phyloP scores from a whole-genome alignment of 306 rosid genomes.

The Begonia peltatifolia region DNA sequence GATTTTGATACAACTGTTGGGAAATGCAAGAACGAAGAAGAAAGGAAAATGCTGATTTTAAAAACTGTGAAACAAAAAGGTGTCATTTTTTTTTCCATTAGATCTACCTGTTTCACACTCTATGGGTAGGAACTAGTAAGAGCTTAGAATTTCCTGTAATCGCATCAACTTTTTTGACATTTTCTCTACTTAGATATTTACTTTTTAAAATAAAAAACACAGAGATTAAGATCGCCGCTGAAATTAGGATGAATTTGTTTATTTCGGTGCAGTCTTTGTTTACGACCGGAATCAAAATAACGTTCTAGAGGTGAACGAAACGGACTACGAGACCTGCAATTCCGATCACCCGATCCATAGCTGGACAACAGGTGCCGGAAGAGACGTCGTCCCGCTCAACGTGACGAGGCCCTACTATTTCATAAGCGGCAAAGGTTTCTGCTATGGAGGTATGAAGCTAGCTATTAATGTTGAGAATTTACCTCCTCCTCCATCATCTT shows the following conservation, averaged over 20 bases:
- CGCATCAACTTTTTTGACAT: not conserved
- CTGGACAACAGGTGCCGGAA: conserved; percentile 86
- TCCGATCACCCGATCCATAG: conserved; percentile 61
- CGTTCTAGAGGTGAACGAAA: conserved; percentile 85
- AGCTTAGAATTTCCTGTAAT: not conserved
- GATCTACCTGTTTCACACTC: not conserved
- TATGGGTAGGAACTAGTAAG: no score
- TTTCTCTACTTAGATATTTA: no score
- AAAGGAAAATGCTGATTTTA: not conserved
- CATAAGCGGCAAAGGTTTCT: conserved; percentile 78
- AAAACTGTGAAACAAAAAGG: no score
- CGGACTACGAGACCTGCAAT: conserved; percentile 52
- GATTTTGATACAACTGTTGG: not conserved
- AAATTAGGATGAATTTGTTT: conserved; percentile 1
- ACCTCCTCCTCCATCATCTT: conserved; percentile 56
- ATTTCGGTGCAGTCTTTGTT: conserved; percentile 45
- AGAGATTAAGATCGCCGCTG: not conserved
- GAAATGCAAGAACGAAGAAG: not conserved
- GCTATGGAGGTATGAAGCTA: conserved; percentile 81
- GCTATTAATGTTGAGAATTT: conserved; percentile 46
- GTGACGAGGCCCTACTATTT: conserved; percentile 62
- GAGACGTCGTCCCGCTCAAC: conserved; percentile 81
- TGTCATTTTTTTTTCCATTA: not conserved
- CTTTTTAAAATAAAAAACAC: not conserved
- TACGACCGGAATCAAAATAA: conserved; percentile 80